Evolutionary conservation across 768 basidiomycete species (phyloP), one percentile per base, ranked within the genome.

Genomic region (Filobasidium wieringae): DNA sequence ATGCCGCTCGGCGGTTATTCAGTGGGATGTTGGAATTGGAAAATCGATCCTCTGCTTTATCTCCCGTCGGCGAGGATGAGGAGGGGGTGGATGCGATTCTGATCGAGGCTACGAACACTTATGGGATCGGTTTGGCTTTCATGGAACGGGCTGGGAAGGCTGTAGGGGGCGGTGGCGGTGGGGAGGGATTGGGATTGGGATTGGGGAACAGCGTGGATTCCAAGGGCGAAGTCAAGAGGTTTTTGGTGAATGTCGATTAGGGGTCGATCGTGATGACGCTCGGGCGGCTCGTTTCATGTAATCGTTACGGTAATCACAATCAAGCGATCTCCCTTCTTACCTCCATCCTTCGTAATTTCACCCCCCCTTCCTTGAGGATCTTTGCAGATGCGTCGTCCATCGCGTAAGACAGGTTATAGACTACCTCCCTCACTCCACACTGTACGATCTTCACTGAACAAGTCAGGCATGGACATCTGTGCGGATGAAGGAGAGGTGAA

Each of bases 371-470:
- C 62, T 80, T 77, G 67, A 95, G 84, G 7, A 92, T 78, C 51
- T 72, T 75, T 2, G 88, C 87, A 0, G 87, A 88, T 2, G 84
- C 85, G 43, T 85, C 86, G 64, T 95, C 90, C 95, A 97, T 88
- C 78, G 89, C 90, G 75, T 99, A 99, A 52, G 84, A 83, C 55
- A 96, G 76, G 70, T 91, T 93, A 71, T 97, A 99, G 4, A 97
- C 87, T 3, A 99, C 93, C 57, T 84, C 84, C 59, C 81, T 84
- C 19, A 97, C 85, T 0, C 92, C 93, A 22, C 84, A 86, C 69
- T 99, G 93, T 27, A 96, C 91, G 64, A 97, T 96, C 73, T 97
- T 97, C 74, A 96, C 84, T 0, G 92, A 89, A 70, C 95, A 99
- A 63, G 81, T 84, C n/a, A 97, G 77, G 71, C 95, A 99, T 0